Evolutionary conservation across 2,329 filamentous ascomycete species (phyloP).

Genomic region (Colletotrichum sp.): DNA sequence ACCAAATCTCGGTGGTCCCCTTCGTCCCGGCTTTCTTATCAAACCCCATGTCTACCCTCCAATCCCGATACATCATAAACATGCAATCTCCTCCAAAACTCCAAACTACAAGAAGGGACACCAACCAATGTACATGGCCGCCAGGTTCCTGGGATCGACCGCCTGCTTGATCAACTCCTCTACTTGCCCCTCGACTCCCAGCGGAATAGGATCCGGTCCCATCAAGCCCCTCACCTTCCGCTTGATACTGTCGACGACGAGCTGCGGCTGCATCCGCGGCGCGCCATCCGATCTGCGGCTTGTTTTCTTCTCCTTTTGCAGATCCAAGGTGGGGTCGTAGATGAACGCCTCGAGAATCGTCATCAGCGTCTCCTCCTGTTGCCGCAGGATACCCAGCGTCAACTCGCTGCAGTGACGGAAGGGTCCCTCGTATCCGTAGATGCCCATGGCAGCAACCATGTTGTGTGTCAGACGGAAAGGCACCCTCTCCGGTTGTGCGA

Average conservation of each 20-base stretch:
- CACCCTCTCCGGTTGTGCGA: constrained; percentile 91
- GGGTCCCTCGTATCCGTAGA: constrained; percentile 91
- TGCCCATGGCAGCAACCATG: constrained; percentile 97
- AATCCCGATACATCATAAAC: background rate
- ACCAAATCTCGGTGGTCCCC: background rate
- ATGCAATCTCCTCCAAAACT: background rate
- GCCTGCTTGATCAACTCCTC: constrained; percentile 91
- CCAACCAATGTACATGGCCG: constrained; percentile 98
- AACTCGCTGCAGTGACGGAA: constrained; percentile 92
- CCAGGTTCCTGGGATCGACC: constrained; percentile 77
- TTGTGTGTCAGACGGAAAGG: constrained; percentile 98
- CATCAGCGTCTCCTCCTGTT: constrained; percentile 96
- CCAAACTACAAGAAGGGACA: constrained; percentile 59
- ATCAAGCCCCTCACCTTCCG: constrained; percentile 86
- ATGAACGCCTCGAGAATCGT: constrained; percentile 97
- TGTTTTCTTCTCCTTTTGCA: constrained; percentile 75
- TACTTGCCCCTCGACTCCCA: constrained; percentile 97
- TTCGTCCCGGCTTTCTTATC: background rate
- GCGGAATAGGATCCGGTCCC: constrained; percentile 85
- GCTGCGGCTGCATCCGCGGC: constrained; percentile 63
- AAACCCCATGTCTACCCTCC: background rate
- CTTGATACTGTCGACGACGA: constrained; percentile 87
- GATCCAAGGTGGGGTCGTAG: constrained; percentile 94
- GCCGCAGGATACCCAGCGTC: constrained; percentile 80
- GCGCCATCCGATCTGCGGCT: constrained; percentile 37